Evolutionary conservation across 139 green algal genomes (phyloP), one percentile per base, ranked within the genome.

Genomic region (Marvania coccoides): DNA sequence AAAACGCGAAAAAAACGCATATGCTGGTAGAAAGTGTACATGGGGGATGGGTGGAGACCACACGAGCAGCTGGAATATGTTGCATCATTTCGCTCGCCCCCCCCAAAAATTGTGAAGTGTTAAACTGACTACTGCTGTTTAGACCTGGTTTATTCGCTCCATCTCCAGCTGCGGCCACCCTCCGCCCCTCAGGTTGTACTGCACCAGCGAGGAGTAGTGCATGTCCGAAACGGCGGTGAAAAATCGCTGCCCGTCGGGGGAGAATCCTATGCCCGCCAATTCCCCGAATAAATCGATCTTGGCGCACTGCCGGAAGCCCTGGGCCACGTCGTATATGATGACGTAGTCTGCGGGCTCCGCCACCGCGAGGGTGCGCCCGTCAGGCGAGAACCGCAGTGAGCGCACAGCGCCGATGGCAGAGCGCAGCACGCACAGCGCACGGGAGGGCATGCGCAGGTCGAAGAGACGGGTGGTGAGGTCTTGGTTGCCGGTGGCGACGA

Each of bases 311-410:
- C 6, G 10, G 65, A 71, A 90, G 58, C 4, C 53, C 12, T 29
- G 2, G 3, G 38, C 40, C 19, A 85, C 79, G 59, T 96, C 90
- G 55, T 89, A 95, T 8, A 98, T 35, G 40, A 92, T 91, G 33
- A 97, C 87, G 66, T 96, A 97, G 78, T 98, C 92, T 1, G 88
- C 89, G 0, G 92, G 87, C 74, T 98, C 92, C 2, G 85, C 80
- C 28, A 85, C 82, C 2, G 88, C 89, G 55, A 98, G 77, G 66
- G 86, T 88, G 2, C 64, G 24, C 28, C 92, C 90, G 54, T 92
- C 78, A 13, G 73, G 55, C 14, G 72, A 85, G 70, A 87, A 97
- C 8, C 90, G 67, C 47, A 93, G 63, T 2, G 81, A 87, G 2
- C 86, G 72, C 0, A 76, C 33, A 9, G 89, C 86, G 14, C 88